Base-by-base conservation (phyloP, 768 basidiomycete genomes). In the Xanthoconium stramineum region DNA sequence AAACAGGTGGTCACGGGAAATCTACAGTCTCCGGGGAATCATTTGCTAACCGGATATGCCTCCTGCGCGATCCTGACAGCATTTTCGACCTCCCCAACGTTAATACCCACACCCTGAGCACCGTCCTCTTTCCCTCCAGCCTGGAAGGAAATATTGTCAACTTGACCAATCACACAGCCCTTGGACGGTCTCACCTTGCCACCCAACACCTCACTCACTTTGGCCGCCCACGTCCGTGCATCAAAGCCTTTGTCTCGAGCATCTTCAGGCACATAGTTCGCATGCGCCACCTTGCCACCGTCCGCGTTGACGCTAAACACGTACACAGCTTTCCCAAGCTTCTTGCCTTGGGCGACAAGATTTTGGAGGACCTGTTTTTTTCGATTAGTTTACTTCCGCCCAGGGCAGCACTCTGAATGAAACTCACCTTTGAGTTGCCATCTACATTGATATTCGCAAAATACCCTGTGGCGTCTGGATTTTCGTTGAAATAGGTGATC, bases 101-200 rank as follows among this genome's bases (percentile, higher is more conserved):
- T 79, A 4, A 77, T 73, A 32, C 97, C 97, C 14, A 96, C 85
- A 28, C 97, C 97, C 66, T 95, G 93, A 2, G 89, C 89, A 53
- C 83, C 81, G 37, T 98, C 97, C 56, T 92, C 92, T 73, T 95
- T 98, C 14, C 97, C 97, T 52, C 97, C 97, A 50, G 93, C 93
- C 92, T 94, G 54, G 51, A 52, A 56, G 30, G 38, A 55, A 28
- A 49, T 37, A 57, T 35, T 29, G 52, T 69, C 33, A 44, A 33
- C 10, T 44, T 50, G 50, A 55, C 19, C 51, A 42, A 51, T 39
- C 28, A 44, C 15, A 43, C 30, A 20, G 19, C 3, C 11, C 49
- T 28, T 17, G 2, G 3, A 65, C 75, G 0, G 29, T n/a, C 67
- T 64, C 63, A 92, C 94, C 85, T 96, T 98, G 42, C 97, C 97